Conservation (phyloP, 2,329 filamentous ascomycete genomes). For the Colletotrichum lupini region DNA sequence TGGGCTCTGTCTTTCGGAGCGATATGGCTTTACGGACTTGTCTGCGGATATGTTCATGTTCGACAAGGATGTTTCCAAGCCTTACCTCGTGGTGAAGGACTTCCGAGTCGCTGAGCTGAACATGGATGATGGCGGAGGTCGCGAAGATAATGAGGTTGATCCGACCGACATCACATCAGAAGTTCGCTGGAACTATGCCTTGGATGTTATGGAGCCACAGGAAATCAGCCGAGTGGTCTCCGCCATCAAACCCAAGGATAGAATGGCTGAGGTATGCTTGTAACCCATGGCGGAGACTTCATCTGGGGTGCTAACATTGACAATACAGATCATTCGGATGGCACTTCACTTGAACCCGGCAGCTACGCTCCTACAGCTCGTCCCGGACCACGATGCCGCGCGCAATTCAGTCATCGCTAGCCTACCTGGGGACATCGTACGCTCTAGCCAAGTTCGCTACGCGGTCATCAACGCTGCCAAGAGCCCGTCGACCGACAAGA, state of each 20-base stretch:
- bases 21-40: neutral
- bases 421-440: neutral
- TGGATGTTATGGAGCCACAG: conserved; percentile 1
- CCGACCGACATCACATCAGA: neutral
- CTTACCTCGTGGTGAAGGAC: neutral
- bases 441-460: neutral
- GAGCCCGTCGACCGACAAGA: neutral
- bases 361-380: neutral
- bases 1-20: neutral
- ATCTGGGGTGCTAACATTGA: neutral
- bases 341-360: neutral
- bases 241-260: neutral
- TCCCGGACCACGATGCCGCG: neutral
- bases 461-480: neutral
- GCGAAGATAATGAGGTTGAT: neutral
- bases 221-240: neutral
- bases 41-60: conserved; percentile 3
- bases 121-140: neutral
- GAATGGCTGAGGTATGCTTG: neutral
- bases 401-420: neutral
- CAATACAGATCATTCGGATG: neutral
- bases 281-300: no score
- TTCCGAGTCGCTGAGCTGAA: neutral
- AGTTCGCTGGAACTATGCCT: neutral
- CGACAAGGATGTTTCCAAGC: neutral